Percentiles rank a stretch among this genome's conserved stretches.
These are phyloP conservation scores for Pouteria campechiana DNA, from an alignment of 179 eudicot genomes.

Conservation along the genomic window DNA sequence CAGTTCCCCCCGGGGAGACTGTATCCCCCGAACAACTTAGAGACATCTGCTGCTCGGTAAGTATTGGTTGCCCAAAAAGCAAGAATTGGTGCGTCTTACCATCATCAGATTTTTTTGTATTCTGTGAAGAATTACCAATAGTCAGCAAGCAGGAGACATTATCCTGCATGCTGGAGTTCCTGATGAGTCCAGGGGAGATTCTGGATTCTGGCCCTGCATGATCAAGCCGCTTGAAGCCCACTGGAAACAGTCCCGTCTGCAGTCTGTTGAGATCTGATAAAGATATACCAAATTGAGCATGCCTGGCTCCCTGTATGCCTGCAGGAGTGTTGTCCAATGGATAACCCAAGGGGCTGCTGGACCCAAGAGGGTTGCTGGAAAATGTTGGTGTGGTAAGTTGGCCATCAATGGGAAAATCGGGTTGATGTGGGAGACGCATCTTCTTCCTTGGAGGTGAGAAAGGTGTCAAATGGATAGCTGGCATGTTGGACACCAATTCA, in stretches of 20 bases:
- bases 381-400: slow-evolving; percentile 42
- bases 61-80: slow-evolving; percentile 73
- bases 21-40: slow-evolving; percentile 29
- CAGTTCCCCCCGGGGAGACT: slow-evolving; percentile 15
- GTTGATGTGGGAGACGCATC: slow-evolving; percentile 56
- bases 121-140: slow-evolving; percentile 30
- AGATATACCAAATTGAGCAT: slow-evolving; percentile 57
- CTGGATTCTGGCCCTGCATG: slow-evolving; percentile 11
- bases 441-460: slow-evolving; percentile 91
- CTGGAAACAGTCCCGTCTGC: slow-evolving; percentile 40
- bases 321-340: slow-evolving; percentile 56
- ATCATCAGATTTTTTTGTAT: slow-evolving; percentile 19
- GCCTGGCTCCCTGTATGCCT: slow-evolving; percentile 99
- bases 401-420: slow-evolving; percentile 45
- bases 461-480: slow-evolving; percentile 56
- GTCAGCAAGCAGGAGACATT: slow-evolving; percentile 44
- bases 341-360: slow-evolving; percentile 45
- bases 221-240: slow-evolving; percentile 28
- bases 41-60: slow-evolving; percentile 63
- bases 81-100: slow-evolving; percentile 30
- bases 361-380: slow-evolving; percentile 42
- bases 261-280: slow-evolving; percentile 38
- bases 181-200: slow-evolving; percentile 8
- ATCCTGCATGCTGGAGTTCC: slow-evolving; percentile 20
- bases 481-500: slow-evolving; percentile 71